Evolutionary conservation across 306 rosid species (phyloP).

Genomic region (Begonia loranthoides): DNA sequence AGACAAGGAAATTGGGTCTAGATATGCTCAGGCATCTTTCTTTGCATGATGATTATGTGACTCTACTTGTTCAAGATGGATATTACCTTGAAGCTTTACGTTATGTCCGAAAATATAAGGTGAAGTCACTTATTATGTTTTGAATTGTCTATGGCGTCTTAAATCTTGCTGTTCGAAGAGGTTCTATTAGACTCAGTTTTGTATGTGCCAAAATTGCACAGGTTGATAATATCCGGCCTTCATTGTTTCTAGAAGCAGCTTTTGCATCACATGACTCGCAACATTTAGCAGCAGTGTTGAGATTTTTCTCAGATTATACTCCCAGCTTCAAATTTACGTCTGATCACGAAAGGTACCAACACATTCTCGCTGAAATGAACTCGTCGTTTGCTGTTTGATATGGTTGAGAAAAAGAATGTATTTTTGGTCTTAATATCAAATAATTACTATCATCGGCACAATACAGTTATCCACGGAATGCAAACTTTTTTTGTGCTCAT

Average conservation of each 20-base stretch:
- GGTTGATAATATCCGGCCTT: slow-evolving; percentile 69
- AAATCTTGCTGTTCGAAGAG: neutral
- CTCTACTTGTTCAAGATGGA: slow-evolving; percentile 77
- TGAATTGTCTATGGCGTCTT: neutral
- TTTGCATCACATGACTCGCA: slow-evolving; percentile 50
- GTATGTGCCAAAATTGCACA: slow-evolving; percentile 13
- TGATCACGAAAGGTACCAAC: slow-evolving; percentile 58
- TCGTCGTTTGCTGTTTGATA: slow-evolving; percentile 42
- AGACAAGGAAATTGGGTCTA: slow-evolving; percentile 78
- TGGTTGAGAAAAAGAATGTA: neutral
- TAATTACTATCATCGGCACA: neutral
- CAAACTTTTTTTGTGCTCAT: too few relatives aligned
- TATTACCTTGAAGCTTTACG: slow-evolving; percentile 88
- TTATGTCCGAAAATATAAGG: slow-evolving; percentile 67
- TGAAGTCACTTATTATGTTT: slow-evolving; percentile 2
- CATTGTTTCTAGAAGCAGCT: slow-evolving; percentile 87
- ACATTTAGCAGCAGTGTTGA: slow-evolving; percentile 73
- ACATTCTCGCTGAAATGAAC: slow-evolving; percentile 63
- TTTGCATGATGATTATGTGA: slow-evolving; percentile 77
- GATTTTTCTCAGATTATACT: slow-evolving; percentile 68
- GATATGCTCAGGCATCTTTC: slow-evolving; percentile 91
- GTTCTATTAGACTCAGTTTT: too few relatives aligned
- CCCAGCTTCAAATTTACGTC: slow-evolving; percentile 59
- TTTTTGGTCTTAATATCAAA: too few relatives aligned
- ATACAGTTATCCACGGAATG: too few relatives aligned